Evolutionary conservation across 768 basidiomycete genomes (phyloP).

Genomic region (Mycena vulgaris): DNA sequence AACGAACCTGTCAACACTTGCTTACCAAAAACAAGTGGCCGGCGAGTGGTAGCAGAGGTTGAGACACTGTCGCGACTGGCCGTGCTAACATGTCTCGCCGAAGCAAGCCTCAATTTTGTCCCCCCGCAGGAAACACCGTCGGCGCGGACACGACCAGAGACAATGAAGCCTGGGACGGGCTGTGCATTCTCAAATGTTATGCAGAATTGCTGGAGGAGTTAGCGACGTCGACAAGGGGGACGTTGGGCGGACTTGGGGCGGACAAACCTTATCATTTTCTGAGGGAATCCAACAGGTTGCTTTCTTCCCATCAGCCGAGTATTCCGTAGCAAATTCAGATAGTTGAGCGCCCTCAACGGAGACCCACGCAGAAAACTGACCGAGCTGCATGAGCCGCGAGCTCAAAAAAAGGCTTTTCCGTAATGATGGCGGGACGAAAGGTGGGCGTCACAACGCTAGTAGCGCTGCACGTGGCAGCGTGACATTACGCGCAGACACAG

Average conservation of each 20-base stretch:
- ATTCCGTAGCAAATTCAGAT: constrained; percentile 7
- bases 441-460: no score
- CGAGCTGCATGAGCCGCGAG: constrained; percentile 22
- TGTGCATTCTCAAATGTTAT: not conserved
- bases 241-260: no score
- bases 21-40: constrained; percentile 7
- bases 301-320: no score
- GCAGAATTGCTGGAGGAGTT: not conserved
- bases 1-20: constrained; percentile 26
- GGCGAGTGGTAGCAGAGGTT: not conserved
- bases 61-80: constrained; percentile 5
- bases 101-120: not conserved
- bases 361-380: not conserved
- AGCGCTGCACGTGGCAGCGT: no score
- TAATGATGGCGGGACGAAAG: no score
- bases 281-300: constrained; percentile 15
- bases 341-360: constrained; percentile 10
- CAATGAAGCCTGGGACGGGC: no score
- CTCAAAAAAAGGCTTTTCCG: no score
- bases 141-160: no score
- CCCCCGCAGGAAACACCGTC: constrained; percentile 18
- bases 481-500: no score
- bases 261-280: constrained; percentile 13
- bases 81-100: not conserved
- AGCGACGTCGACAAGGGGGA: no score